Evolutionary conservation across 805 yeast species (phyloP).

Genomic region (Saccharomyces eubayanus): DNA sequence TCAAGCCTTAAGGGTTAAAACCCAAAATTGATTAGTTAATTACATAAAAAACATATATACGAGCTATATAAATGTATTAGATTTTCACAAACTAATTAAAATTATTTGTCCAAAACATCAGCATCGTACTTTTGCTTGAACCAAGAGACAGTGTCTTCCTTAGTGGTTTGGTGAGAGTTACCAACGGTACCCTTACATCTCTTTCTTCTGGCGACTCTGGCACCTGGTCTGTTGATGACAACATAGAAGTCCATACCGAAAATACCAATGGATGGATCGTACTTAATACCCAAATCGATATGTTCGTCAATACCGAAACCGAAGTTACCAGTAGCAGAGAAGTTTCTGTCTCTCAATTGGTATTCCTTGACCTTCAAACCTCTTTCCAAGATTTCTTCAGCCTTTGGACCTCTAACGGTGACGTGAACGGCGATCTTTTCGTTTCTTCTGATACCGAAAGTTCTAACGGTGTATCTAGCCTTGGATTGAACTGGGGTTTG

Average conservation of each 20-base stretch:
- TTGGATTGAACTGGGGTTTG: conserved; percentile 99
- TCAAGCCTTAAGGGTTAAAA: neutral
- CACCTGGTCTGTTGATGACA: conserved; percentile 98
- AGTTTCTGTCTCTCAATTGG: conserved; percentile 90
- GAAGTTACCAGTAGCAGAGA: conserved; percentile 98
- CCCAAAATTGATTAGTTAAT: neutral
- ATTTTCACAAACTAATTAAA: conserved; percentile 2
- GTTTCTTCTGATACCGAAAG: conserved; percentile 99
- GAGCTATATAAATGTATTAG: neutral
- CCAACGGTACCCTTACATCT: conserved; percentile 84
- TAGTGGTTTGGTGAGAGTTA: conserved; percentile 82
- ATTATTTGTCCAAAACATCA: conserved; percentile 80
- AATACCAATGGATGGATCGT: conserved; percentile 98
- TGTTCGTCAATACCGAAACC: conserved; percentile 99
- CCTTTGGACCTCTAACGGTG: conserved; percentile 99
- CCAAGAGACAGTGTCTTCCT: conserved; percentile 95
- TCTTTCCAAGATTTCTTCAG: conserved; percentile 98
- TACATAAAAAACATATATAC: conserved; percentile 2
- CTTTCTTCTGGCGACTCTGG: conserved; percentile 98
- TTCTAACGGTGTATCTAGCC: conserved; percentile 99
- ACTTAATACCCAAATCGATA: conserved; percentile 99
- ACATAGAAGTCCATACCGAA: conserved; percentile 99
- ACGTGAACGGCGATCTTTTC: conserved; percentile 99
- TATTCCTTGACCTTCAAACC: conserved; percentile 99
- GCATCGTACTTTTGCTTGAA: conserved; percentile 99